Percentiles rank a stretch among this genome's conserved stretches.
Conservation (phyloP, 148 eudicot species). For the Mesembryanthemum crystallinum region DNA sequence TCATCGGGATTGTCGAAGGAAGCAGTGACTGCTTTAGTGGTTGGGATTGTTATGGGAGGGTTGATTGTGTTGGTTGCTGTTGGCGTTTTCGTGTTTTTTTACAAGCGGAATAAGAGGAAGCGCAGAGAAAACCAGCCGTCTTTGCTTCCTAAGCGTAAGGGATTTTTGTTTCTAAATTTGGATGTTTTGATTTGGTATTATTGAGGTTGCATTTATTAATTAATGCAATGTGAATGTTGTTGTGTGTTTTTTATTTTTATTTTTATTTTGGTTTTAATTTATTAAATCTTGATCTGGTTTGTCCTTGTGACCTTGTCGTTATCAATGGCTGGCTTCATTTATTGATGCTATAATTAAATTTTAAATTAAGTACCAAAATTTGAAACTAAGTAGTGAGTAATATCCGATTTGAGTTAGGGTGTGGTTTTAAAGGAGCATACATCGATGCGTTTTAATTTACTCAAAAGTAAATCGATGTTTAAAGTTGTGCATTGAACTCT, state of each 20-base stretch:
- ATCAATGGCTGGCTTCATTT: constrained; percentile 3
- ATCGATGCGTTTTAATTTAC: no score
- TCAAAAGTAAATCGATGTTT: no score
- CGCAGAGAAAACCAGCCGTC: constrained; percentile 7
- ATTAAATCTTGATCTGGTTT: background rate
- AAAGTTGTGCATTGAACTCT: no score
- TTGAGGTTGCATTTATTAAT: background rate
- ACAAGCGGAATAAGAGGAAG: constrained; percentile 40
- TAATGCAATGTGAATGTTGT: no score
- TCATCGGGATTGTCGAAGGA: constrained; percentile 30
- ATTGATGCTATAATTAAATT: background rate
- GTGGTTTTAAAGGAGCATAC: no score
- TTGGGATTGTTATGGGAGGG: constrained; percentile 74
- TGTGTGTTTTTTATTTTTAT: background rate
- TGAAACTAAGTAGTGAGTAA: no score
- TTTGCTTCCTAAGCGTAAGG: constrained; percentile 30
- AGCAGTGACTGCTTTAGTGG: constrained; percentile 47
- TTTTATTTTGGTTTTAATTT: background rate
- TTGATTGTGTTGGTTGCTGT: constrained; percentile 48
- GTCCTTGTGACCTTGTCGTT: constrained; percentile 2
- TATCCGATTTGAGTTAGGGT: no score
- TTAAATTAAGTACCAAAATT: no score
- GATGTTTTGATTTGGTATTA: background rate
- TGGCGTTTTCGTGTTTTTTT: constrained; percentile 50
- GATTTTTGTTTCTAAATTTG: background rate